A percentile compares a stretch with the other conserved stretches of the same genome.
phyloP scores from a whole-genome alignment of 768 basidiomycete species.

The Tephrocybe sp. region DNA sequence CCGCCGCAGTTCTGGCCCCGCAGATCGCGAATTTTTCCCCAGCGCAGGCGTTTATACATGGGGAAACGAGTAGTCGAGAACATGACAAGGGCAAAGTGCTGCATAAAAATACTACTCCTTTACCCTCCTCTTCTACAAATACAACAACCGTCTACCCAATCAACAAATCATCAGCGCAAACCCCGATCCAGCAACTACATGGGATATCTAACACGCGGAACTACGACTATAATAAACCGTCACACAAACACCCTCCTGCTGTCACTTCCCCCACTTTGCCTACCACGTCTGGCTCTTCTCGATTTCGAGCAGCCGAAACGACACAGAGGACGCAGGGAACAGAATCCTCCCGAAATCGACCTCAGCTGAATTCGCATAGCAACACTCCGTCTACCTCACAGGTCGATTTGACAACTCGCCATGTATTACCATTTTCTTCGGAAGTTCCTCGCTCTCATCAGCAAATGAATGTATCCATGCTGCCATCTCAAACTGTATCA shows the following conservation, averaged over 20 bases:
- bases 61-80: too few species aligned
- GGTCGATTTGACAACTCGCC: slow-evolving; percentile 3
- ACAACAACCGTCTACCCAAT: too few species aligned
- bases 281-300: neutral
- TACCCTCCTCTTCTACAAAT: too few species aligned
- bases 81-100: too few species aligned
- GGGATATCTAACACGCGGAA: neutral
- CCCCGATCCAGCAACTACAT: neutral
- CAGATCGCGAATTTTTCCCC: too few species aligned
- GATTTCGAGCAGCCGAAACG: neutral
- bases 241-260: slow-evolving; percentile 2
- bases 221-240: neutral
- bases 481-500: slow-evolving; percentile 10
- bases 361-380: neutral
- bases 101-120: too few species aligned
- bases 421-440: slow-evolving; percentile 11
- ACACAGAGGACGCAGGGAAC: slow-evolving; percentile 2
- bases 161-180: too few species aligned
- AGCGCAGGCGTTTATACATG: too few species aligned
- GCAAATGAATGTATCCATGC: slow-evolving; percentile 12
- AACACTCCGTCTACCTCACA: slow-evolving; percentile 4
- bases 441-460: slow-evolving; percentile 9
- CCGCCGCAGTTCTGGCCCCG: too few species aligned
- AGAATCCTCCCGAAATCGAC: neutral
- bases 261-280: neutral